Percentiles rank a stretch among this genome's conserved stretches.
Evolutionary conservation across 2,329 filamentous ascomycete species (phyloP).

Genomic region (Cytospora mali): DNA sequence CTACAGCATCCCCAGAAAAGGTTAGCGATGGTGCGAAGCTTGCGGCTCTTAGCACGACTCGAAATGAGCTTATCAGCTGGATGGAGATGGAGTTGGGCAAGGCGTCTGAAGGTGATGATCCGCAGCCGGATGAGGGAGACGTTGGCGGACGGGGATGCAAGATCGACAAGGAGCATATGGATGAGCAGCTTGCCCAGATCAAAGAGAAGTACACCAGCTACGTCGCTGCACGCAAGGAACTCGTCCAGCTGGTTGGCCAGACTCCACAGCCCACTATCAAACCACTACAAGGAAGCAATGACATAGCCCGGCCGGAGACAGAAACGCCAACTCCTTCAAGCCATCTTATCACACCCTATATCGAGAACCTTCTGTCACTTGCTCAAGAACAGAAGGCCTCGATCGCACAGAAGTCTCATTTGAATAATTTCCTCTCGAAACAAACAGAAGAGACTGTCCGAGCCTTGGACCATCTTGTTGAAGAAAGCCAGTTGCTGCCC

Average conservation of each 20-base stretch:
- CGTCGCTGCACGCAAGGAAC: constrained; percentile 49
- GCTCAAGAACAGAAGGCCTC: constrained; percentile 59
- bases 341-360: constrained; percentile 58
- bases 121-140: constrained; percentile 31
- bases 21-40: constrained; percentile 46
- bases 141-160: constrained; percentile 11
- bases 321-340: constrained; percentile 33
- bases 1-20: constrained; percentile 40
- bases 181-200: constrained; percentile 49
- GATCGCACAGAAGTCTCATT: constrained; percentile 61
- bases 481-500: constrained; percentile 65
- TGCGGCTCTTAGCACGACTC: constrained; percentile 57
- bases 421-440: constrained; percentile 52
- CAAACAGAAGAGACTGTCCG: constrained; percentile 55
- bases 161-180: constrained; percentile 37
- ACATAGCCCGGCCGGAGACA: too few relatives aligned
- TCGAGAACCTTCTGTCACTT: constrained; percentile 55
- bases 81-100: constrained; percentile 64
- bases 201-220: constrained; percentile 59
- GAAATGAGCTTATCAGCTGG: constrained; percentile 65
- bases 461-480: constrained; percentile 55
- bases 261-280: constrained; percentile 36
- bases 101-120: constrained; percentile 42
- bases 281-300: constrained; percentile 25
- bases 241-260: constrained; percentile 47